Evolutionary conservation across 768 basidiomycete species (phyloP).

Genomic region (Lepiota brunneoincarnata): DNA sequence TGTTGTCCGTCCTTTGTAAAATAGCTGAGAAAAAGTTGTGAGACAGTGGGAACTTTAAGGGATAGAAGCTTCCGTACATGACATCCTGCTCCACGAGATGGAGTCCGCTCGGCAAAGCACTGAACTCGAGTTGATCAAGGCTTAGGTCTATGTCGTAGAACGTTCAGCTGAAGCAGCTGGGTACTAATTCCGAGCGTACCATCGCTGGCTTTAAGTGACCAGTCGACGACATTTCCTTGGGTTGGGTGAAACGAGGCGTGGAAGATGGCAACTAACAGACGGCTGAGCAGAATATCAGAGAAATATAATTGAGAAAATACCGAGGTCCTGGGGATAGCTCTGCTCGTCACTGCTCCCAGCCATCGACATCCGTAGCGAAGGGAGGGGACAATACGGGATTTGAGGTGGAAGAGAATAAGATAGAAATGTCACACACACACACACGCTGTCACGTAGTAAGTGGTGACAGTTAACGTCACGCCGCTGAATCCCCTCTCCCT

Average conservation of each 20-base stretch:
- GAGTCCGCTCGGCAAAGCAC: constrained; percentile 75
- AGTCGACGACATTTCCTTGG: constrained; percentile 75
- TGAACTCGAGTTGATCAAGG: constrained; percentile 76
- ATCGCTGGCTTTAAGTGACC: constrained; percentile 69
- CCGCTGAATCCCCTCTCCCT: constrained; percentile 12
- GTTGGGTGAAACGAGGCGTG: constrained; percentile 86
- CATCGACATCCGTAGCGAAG: constrained; percentile 9
- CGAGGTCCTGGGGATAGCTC: constrained; percentile 11
- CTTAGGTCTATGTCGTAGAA: constrained; percentile 47
- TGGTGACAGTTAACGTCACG: not conserved
- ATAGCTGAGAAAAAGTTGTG: constrained; percentile 1
- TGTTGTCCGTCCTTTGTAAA: constrained; percentile 57
- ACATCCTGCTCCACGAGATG: constrained; percentile 79
- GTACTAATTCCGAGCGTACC: constrained; percentile 35
- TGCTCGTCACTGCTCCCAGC: not conserved
- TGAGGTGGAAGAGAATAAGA: constrained; percentile 8
- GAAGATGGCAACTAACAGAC: constrained; percentile 70
- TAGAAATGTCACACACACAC: constrained; percentile 1
- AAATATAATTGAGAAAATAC: not conserved
- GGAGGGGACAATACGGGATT: constrained; percentile 9
- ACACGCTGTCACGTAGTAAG: constrained; percentile 1
- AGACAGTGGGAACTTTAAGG: not conserved
- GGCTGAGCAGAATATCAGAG: not conserved
- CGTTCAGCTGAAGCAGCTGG: not conserved
- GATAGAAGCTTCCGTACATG: constrained; percentile 47